Base-by-base conservation (phyloP, 768 basidiomycete genomes). In the Lentinula raphanica region DNA sequence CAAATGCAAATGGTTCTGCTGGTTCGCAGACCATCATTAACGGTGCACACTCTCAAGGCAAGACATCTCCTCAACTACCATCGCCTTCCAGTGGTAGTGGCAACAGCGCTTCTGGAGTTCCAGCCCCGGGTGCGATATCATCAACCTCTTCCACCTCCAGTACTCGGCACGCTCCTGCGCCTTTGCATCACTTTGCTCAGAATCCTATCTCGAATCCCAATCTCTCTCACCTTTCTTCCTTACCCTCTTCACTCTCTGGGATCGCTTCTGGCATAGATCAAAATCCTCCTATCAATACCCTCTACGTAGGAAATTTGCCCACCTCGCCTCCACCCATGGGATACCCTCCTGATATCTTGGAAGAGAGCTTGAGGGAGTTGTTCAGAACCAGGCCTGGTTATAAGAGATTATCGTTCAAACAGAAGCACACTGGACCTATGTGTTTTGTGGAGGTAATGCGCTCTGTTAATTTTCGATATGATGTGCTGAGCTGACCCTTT, bases 221-320 rank as follows among this genome's bases (percentile, higher is more conserved):
- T 53, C 2, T 48, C 9, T 48, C 46, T 28, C 46, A 48, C 13
- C 32, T 32, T 50, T 21, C 48, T n/a, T 50, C 49, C 1, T 23
- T 53, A 36, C 51, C 51, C 8, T 36, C 51, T 23, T 17, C 36
- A 3, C 35, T 53, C 39, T 36, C 51, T 7, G 51, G 51, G 3
- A 35, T 53, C 23, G 54, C 36, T 23, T 77, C 75, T 40, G 74
- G 77, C 27, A 75, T 86, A 35, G 96, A 98, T 72, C 93, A 96
- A 75, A 98, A 98, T 70, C 95, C 95, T 65, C 95, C 95, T 13
- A 98, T 98, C 72, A 98, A 97, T 67, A 99, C 97, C 0, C 79
- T 99, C n/a, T 98, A 98, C 67, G 94, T 99, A n/a, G 97, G 97
- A 45, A 98, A 98, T 65, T 74, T 99, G 59, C 97, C 96, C 2